Evolutionary conservation across 768 basidiomycete species (phyloP), one percentile per base, ranked within the genome.

Genomic region (Naganishia kalamii): DNA sequence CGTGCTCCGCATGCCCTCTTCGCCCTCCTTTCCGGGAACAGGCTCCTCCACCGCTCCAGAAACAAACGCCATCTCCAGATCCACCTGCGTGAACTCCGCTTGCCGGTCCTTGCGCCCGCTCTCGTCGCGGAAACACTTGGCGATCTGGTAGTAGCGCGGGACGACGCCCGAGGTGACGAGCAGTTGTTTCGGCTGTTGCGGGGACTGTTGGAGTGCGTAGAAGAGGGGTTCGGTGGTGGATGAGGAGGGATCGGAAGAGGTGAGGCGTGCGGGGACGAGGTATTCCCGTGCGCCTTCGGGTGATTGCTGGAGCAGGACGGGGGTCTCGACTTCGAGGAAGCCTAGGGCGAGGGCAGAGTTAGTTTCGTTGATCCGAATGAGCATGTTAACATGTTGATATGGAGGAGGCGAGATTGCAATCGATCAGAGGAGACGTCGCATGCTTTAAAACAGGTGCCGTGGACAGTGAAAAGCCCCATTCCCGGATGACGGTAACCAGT

Each of bases 61-160:
- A 19, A 93, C 87, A 79, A 88, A 97, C 1, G 88, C 91, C 89
- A 96, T 93, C 80, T 97, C 93, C 68, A 97, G 79, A 85, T 97
- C 93, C 67, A 97, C 82, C 80, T 97, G 93, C 23, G 93, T 97
- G 79, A 97, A 97, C 77, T 97, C 93, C 0, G 93, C 92, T 74
- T 97, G 93, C 47, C 93, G 84, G 76, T 97, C 93, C 78, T 89
- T 92, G 63, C 93, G 84, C 4, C 92, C 92, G 73, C 90, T 91
- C 78, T 97, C 93, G 77, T 97, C 93, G 48, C 93, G 85, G 82
- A 97, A 97, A 79, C 93, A 97, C 69, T 85, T 85, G 15, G 93
- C 93, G 60, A 97, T 82, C 77, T 97, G 93, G 79, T 85, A 97
- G 79, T 97, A 97, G 69, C 83, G 85, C 73, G 91, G 88, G n/a